phyloP scores from a whole-genome alignment of 1,284 basidiomycete genomes.

The Trichosporon asahii region DNA sequence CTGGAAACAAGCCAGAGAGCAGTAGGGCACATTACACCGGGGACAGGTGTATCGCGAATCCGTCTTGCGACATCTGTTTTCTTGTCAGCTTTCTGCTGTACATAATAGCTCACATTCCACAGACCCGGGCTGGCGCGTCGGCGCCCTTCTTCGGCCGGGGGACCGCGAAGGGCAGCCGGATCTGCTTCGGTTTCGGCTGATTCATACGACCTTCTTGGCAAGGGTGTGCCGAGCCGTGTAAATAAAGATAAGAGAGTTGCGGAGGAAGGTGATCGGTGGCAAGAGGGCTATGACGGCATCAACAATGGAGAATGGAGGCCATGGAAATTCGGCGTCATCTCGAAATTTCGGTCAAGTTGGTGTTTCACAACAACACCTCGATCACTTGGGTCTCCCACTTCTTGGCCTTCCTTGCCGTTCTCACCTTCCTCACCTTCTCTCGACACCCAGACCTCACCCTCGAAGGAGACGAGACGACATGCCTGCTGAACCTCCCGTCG shows the following conservation, averaged over 20 bases:
- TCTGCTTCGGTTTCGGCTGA: slow-evolving; percentile 45
- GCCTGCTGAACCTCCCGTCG: slow-evolving; percentile 39
- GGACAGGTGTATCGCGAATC: slow-evolving; percentile 51
- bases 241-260: not conserved
- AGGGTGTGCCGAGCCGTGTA: too few relatives aligned
- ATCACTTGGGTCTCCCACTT: too few relatives aligned
- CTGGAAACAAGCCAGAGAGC: slow-evolving; percentile 49
- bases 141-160: slow-evolving; percentile 36
- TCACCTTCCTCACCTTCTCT: not conserved
- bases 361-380: slow-evolving; percentile 5
- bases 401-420: not conserved
- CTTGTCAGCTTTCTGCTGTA: not conserved
- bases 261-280: not conserved
- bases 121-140: slow-evolving; percentile 26
- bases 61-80: slow-evolving; percentile 45
- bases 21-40: slow-evolving; percentile 50
- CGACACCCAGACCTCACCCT: not conserved
- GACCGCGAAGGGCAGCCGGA: slow-evolving; percentile 44
- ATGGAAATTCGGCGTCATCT: slow-evolving; percentile 7
- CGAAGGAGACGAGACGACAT: too few relatives aligned
- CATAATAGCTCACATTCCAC: slow-evolving; percentile 37
- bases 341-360: not conserved
- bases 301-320: not conserved
- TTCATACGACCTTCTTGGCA: slow-evolving; percentile 46
- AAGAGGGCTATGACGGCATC: not conserved